Conservation (phyloP, 2,329 filamentous ascomycete species). For the Sporothrix humicola region DNA sequence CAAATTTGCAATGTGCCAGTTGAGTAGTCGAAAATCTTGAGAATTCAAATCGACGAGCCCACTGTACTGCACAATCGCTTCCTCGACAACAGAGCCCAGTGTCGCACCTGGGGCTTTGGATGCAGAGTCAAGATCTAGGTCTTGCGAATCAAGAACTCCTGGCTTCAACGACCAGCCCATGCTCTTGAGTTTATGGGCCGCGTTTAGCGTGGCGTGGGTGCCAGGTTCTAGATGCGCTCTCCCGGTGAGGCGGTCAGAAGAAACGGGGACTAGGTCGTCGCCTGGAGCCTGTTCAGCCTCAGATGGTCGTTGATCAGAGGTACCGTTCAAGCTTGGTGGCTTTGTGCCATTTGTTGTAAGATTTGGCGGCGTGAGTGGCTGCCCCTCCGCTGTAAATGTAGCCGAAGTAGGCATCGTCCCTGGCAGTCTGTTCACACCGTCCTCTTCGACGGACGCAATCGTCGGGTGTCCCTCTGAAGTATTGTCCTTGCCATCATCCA, state of each 20-base stretch:
- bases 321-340: too few relatives aligned
- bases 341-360: too few relatives aligned
- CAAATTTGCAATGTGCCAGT: conserved; percentile 98
- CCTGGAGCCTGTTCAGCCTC: conserved; percentile 48
- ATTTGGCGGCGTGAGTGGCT: neutral
- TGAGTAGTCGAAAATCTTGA: conserved; percentile 87
- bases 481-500: conserved; percentile 82
- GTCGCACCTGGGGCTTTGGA: conserved; percentile 71
- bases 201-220: conserved; percentile 70
- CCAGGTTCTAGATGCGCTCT: conserved; percentile 74
- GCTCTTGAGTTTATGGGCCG: conserved; percentile 74
- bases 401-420: neutral
- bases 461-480: conserved; percentile 71
- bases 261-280: conserved; percentile 65
- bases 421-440: conserved; percentile 50
- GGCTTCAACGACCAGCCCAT: conserved; percentile 83
- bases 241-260: conserved; percentile 72
- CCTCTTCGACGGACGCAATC: conserved; percentile 74
- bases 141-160: conserved; percentile 65
- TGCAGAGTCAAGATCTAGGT: conserved; percentile 72
- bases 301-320: too few relatives aligned
- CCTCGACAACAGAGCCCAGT: conserved; percentile 87
- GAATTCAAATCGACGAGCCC: conserved; percentile 80
- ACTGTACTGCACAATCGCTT: conserved; percentile 87
- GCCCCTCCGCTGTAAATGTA: neutral